These are phyloP conservation scores for Arthrinium phaeospermum DNA, from an alignment of 2,329 filamentous ascomycete genomes.

Conservation along the genomic window DNA sequence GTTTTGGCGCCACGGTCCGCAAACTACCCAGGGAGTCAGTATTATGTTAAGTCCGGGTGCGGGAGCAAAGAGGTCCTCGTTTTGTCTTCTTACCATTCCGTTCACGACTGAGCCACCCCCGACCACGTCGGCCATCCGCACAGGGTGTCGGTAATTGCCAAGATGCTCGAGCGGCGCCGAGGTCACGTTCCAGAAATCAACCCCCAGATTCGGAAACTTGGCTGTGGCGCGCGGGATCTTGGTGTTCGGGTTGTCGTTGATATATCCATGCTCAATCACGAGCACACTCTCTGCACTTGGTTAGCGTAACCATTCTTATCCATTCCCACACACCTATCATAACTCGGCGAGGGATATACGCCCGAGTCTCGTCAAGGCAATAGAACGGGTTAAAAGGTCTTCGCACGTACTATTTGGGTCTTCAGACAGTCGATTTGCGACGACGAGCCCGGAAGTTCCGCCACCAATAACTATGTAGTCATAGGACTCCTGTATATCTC, in stretches of 20 bases:
- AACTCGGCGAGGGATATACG: neutral
- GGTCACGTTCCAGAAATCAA: conserved; percentile 22
- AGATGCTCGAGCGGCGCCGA: conserved; percentile 19
- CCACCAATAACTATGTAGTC: conserved; percentile 27
- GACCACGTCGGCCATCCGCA: conserved; percentile 21
- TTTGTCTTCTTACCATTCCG: conserved; percentile 31
- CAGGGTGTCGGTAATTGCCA: neutral
- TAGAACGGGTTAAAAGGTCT: neutral
- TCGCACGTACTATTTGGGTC: conserved; percentile 20
- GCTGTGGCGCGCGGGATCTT: conserved; percentile 22
- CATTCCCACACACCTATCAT: neutral
- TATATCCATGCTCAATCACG: conserved; percentile 23
- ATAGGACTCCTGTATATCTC: conserved; percentile 12
- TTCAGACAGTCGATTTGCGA: conserved; percentile 27
- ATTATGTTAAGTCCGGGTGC: neutral
- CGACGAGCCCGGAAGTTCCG: conserved; percentile 25
- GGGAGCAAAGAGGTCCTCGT: neutral
- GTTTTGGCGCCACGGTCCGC: conserved; percentile 34
- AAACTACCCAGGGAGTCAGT: neutral
- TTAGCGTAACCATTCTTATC: neutral
- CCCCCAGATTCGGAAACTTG: neutral
- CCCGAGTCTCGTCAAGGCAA: neutral
- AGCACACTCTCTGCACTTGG: conserved; percentile 17
- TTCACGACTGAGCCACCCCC: conserved; percentile 29
- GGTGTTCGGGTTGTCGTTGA: conserved; percentile 17